Evolutionary conservation across 1,139 yeast genomes (phyloP), one percentile per base, ranked within the genome.

Genomic region (Pichia sp.): DNA sequence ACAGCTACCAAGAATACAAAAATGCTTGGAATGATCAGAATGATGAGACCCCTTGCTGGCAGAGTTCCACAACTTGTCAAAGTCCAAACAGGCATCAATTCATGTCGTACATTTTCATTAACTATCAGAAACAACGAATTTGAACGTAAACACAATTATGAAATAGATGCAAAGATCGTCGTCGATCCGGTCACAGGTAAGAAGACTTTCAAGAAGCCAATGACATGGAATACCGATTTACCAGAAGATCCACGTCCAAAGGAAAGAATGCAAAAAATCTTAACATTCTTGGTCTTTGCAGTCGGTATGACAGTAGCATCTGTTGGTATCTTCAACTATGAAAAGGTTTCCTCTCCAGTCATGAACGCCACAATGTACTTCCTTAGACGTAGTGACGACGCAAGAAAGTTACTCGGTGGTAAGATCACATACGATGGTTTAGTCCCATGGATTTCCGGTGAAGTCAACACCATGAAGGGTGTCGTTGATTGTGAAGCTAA

Each of bases 381-480:
- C 52, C 70, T 93, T 57, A 79, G 98, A 61, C 76, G 96, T 61
- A 84, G 94, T 3, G 72, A 75, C n/a, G 58, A 69, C 40, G 93
- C 90, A n/a, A 72, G 77, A 40, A 77, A 76, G 18, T 63, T 71
- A 3, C 70, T 93, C 40, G 99, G 99, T 15, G 78, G 76, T 42
- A 83, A 85, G 56, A 86, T 93, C 54, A 81, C 81, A 37, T 89
- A 85, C 63, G 73, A 76, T 28, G 72, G 77, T 43, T 66, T 85
- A 40, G 79, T 85, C 71, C 98, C 99, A 4, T 93, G 97, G 97
- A 83, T 93, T 50, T 70, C 77, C 47, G 99, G 99, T 8, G 78
- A 81, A 40, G 72, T 93, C 56, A 89, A 91, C 58, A 88, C 94
- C 33, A 88, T 88, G 52, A 76, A 81, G 49, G 97, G 97, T 17